Conservation (phyloP, 139 green algal genomes). For the Marvania coccoides region DNA sequence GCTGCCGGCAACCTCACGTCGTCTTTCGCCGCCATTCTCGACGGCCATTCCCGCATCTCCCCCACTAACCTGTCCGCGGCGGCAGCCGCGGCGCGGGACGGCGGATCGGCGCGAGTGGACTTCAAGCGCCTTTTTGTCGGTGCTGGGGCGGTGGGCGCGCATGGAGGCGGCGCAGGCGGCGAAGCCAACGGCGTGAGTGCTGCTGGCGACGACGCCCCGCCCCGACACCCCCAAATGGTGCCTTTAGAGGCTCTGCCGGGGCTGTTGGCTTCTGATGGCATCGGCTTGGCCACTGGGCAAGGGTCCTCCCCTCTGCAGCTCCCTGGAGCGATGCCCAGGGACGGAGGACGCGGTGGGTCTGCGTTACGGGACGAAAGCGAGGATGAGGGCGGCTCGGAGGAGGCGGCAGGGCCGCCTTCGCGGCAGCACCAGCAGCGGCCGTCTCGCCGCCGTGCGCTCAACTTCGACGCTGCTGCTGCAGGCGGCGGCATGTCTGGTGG, state of each 20-base stretch:
- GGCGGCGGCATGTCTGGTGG: no score
- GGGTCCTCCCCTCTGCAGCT: no score
- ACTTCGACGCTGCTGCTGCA: background rate
- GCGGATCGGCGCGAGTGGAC: background rate
- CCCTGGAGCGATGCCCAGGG: no score
- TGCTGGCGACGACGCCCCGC: background rate
- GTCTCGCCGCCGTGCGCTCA: background rate
- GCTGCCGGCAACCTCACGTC: conserved; percentile 1
- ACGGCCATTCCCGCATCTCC: conserved; percentile 6
- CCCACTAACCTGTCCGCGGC: conserved; percentile 5
- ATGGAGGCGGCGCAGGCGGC: background rate
- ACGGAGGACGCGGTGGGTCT: no score
- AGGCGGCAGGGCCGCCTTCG: no score
- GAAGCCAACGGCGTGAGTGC: background rate
- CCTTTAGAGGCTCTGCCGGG: no score
- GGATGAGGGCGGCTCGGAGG: no score
- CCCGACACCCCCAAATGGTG: no score
- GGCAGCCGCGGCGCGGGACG: background rate
- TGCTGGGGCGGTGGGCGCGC: background rate
- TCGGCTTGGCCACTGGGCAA: no score
- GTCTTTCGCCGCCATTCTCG: conserved; percentile 22
- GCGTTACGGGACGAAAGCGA: no score
- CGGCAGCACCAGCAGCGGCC: no score
- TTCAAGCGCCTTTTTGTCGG: background rate
- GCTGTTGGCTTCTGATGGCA: no score